Evolutionary conservation across 2,329 filamentous ascomycete species (phyloP), one percentile per base, ranked within the genome.

Genomic region (Calonectria montana): DNA sequence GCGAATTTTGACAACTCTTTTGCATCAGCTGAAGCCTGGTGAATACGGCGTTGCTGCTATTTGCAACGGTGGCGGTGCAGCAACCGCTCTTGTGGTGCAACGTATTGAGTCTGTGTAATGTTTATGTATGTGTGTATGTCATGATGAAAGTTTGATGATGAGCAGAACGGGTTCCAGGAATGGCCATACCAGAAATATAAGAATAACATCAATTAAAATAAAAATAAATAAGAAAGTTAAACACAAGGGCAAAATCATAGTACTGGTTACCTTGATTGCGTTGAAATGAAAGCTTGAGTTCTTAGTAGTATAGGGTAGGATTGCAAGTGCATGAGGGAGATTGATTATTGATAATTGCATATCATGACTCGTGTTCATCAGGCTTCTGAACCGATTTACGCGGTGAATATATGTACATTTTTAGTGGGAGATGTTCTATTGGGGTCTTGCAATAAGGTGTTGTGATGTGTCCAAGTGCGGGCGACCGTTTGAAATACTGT

Each of bases 41-140:
- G 94, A 99, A 86, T 98, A 98, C 81, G 97, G 97, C 66, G 94
- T 96, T 75, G 97, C 96, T 18, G 96, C 96, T 3, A 98, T 99
- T 73, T 98, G 97, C 86, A 99, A 99, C 80, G 97, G 97, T 55
- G 97, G 97, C 48, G 97, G 97, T 71, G 96, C 95, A 16, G 94
- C 96, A 1, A 96, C 94, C 12, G 97, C 96, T 0, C 89, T 98
- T 81, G 94, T 98, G 61, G 94, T 99, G 67, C 96, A 98, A 85
- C 92, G 92, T 78, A 88, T 96, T 76, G 92, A 93, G 75, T 86
- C 85, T 62, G 88, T 89, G 67, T 90, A 81, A 67, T 70, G 43
- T 71, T n/a, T 25, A 15, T 63, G 57, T 64, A 31, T 45, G 57
- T 64, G 27, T 45, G 35, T 15, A 43, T 39, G 27, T 47, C 41